phyloP scores from a whole-genome alignment of 805 yeast genomes.

The Metschnikowia aberdeeniae region DNA sequence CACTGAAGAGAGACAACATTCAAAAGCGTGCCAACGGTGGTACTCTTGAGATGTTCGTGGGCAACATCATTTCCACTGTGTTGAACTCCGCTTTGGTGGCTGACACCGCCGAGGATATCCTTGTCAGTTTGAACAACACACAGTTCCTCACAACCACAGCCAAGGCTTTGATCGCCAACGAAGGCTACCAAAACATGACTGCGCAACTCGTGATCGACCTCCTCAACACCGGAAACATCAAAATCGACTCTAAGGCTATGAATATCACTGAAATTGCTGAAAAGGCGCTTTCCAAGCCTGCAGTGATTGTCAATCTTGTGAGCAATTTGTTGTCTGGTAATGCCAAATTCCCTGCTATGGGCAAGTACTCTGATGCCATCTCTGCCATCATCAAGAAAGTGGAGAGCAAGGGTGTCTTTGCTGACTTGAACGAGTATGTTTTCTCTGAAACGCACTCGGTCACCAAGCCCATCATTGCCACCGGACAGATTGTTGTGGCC shows the following conservation, averaged over 20 bases:
- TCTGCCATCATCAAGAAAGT: constrained; percentile 28
- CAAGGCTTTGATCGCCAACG: constrained; percentile 33
- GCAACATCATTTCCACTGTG: constrained; percentile 26
- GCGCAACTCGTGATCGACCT: constrained; percentile 29
- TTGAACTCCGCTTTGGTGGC: constrained; percentile 27
- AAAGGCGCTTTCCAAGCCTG: constrained; percentile 24
- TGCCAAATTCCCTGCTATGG: constrained; percentile 14
- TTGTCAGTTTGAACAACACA: constrained; percentile 39
- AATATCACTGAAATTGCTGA: constrained; percentile 27
- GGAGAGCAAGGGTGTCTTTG: constrained; percentile 35
- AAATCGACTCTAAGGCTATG: constrained; percentile 19
- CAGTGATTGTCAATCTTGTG: constrained; percentile 18
- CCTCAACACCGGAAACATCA: constrained; percentile 24
- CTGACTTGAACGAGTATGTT: constrained; percentile 32
- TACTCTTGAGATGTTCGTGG: constrained; percentile 23
- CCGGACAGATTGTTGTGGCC: constrained; percentile 16
- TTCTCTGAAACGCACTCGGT: constrained; percentile 24
- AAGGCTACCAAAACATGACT: constrained; percentile 34
- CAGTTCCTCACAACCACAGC: constrained; percentile 35
- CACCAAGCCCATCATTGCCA: constrained; percentile 15
- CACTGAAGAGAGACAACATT: constrained; percentile 16
- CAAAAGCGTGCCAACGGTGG: constrained; percentile 19
- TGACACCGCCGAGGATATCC: constrained; percentile 22
- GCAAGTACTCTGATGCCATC: constrained; percentile 30
- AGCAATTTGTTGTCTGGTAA: constrained; percentile 24